Percentiles rank a stretch among this genome's conserved stretches.
Conservation (phyloP, 2,329 filamentous ascomycete genomes). For the Ophiobolus disseminans region DNA sequence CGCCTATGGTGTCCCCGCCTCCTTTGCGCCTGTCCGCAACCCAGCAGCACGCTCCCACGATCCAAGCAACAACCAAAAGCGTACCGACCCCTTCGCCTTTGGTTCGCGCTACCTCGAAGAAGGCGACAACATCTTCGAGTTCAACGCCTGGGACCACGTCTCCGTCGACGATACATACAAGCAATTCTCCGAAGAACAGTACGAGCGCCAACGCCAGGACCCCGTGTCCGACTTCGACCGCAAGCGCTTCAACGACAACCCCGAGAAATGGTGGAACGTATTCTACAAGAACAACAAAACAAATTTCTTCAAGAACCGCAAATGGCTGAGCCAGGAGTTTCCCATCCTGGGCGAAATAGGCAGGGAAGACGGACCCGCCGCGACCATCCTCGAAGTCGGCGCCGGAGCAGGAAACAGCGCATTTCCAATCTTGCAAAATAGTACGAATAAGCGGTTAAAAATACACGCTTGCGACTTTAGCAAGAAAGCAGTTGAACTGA, state of each 20-base stretch:
- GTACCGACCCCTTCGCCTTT: constrained; percentile 93
- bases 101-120: constrained; percentile 85
- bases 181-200: constrained; percentile 84
- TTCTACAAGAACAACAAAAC: constrained; percentile 98
- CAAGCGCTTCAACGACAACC: constrained; percentile 85
- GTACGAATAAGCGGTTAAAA: constrained; percentile 80
- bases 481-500: constrained; percentile 92
- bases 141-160: constrained; percentile 99
- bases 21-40: constrained; percentile 54
- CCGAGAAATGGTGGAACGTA: constrained; percentile 95
- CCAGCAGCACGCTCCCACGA: constrained; percentile 70
- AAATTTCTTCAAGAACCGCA: constrained; percentile 99
- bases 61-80: constrained; percentile 78
- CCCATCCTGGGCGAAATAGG: constrained; percentile 83
- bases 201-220: constrained; percentile 79
- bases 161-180: constrained; percentile 89
- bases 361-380: constrained; percentile 70
- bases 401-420: constrained; percentile 96
- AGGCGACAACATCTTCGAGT: constrained; percentile 90
- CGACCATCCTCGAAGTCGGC: constrained; percentile 84
- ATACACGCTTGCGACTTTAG: constrained; percentile 97
- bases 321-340: constrained; percentile 97
- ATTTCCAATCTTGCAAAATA: constrained; percentile 85
- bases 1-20: constrained; percentile 59
- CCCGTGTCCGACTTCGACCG: constrained; percentile 95